Percentiles rank a stretch among this genome's conserved stretches.
phyloP scores from a whole-genome alignment of 2,329 filamentous ascomycete species.

The Trichoderma arundinaceum region DNA sequence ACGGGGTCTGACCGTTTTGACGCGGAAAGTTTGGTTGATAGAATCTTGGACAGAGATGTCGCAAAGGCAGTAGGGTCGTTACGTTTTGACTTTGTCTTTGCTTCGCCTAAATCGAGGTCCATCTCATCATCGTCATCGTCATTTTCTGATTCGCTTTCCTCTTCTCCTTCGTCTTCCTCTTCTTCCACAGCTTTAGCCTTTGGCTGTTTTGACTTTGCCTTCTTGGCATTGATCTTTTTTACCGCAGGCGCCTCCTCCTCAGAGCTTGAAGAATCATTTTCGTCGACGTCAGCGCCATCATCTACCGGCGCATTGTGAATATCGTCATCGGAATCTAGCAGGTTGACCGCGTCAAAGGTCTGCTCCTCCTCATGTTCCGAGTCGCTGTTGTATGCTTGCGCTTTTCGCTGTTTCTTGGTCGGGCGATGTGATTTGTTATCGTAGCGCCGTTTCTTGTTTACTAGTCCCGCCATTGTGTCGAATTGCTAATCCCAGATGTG shows the following conservation, averaged over 20 bases:
- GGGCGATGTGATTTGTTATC: slow-evolving; percentile 48
- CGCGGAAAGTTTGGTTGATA: slow-evolving; percentile 84
- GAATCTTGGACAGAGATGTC: slow-evolving; percentile 90
- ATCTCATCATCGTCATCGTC: slow-evolving; percentile 48
- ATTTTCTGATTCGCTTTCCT: slow-evolving; percentile 48
- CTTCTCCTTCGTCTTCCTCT: slow-evolving; percentile 38
- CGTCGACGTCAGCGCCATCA: slow-evolving; percentile 51
- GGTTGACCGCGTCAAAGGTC: slow-evolving; percentile 57
- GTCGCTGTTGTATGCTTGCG: slow-evolving; percentile 59
- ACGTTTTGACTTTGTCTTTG: slow-evolving; percentile 71
- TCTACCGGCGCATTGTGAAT: slow-evolving; percentile 60
- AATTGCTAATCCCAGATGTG: slow-evolving; percentile 24
- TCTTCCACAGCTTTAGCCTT: slow-evolving; percentile 39
- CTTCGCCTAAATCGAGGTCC: slow-evolving; percentile 44
- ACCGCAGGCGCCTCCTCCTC: slow-evolving; percentile 44
- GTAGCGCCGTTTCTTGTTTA: slow-evolving; percentile 44
- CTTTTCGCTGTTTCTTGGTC: slow-evolving; percentile 59
- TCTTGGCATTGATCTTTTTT: slow-evolving; percentile 40
- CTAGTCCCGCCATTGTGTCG: slow-evolving; percentile 43
- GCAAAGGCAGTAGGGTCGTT: slow-evolving; percentile 93
- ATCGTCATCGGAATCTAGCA: slow-evolving; percentile 64
- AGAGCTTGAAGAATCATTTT: slow-evolving; percentile 45
- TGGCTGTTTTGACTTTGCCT: slow-evolving; percentile 39
- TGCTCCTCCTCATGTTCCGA: slow-evolving; percentile 51
- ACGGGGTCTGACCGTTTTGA: slow-evolving; percentile 87